A percentile compares a stretch with the other conserved stretches of the same genome.
These are phyloP conservation scores for Phylloporus sp. DNA, from an alignment of 768 basidiomycete genomes.

Conservation along the genomic window DNA sequence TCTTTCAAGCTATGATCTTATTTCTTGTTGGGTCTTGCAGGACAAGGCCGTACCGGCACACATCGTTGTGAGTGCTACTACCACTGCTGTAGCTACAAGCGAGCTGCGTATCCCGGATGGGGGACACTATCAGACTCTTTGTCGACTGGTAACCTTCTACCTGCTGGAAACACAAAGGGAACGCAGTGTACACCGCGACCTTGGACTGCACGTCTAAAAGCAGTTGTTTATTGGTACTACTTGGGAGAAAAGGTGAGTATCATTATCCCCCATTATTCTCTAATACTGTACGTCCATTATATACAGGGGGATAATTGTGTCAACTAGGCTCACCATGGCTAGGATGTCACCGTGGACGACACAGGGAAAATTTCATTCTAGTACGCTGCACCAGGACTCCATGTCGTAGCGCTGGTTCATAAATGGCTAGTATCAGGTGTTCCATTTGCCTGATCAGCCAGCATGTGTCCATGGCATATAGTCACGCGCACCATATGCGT, in stretches of 20 bases:
- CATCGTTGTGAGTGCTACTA: constrained; percentile 86
- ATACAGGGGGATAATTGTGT: constrained; percentile 85
- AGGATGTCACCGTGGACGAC: constrained; percentile 83
- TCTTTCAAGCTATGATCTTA: constrained; percentile 75
- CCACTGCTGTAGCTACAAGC: constrained; percentile 84
- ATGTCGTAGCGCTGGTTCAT: constrained; percentile 1
- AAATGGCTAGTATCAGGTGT: constrained; percentile 76
- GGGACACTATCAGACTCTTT: constrained; percentile 92
- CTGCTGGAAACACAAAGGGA: constrained; percentile 73
- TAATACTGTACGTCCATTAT: background rate
- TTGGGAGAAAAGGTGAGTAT: constrained; percentile 78
- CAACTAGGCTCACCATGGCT: constrained; percentile 92
- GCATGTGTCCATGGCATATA: too few species aligned
- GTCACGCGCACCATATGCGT: too few species aligned
- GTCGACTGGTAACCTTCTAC: constrained; percentile 88
- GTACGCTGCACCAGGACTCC: constrained; percentile 44
- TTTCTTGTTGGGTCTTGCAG: constrained; percentile 81
- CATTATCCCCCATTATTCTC: background rate
- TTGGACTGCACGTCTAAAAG: constrained; percentile 88
- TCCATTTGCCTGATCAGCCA: constrained; percentile 89
- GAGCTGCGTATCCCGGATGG: constrained; percentile 79
- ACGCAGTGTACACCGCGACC: constrained; percentile 90
- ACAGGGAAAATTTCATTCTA: constrained; percentile 85
- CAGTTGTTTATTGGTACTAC: constrained; percentile 95
- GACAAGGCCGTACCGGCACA: constrained; percentile 72